Percentiles rank a stretch among this genome's conserved stretches.
phyloP scores from a whole-genome alignment of 139 green algal genomes.

The Tetradesmus obliquus region DNA sequence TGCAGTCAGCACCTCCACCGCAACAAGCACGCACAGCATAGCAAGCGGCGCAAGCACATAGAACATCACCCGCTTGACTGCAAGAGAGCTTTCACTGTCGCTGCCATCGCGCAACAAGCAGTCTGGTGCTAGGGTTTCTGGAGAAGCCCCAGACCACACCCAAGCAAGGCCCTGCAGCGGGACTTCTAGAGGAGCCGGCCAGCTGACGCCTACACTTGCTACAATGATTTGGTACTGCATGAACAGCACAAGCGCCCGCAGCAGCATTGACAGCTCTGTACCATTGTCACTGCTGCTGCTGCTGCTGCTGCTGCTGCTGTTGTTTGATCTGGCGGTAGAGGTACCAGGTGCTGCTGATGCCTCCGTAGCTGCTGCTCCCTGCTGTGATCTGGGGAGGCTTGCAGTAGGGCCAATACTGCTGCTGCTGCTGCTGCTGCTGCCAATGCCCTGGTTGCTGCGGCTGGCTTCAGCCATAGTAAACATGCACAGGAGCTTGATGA shows the following conservation, averaged over 20 bases:
- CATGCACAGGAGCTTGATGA: conserved; percentile 13
- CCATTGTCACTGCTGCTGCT: not conserved
- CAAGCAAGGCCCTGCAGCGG: not conserved
- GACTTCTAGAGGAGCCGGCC: not conserved
- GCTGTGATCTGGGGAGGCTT: not conserved
- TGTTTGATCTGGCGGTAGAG: not conserved
- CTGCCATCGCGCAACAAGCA: not conserved
- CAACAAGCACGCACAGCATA: not conserved
- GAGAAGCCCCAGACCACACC: not conserved
- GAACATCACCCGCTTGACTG: not conserved
- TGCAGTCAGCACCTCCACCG: not conserved
- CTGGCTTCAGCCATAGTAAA: not conserved
- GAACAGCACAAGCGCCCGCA: not conserved
- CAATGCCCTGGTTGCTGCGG: too few species aligned
- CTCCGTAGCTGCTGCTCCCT: not conserved
- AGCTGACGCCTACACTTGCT: not conserved
- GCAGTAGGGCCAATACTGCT: not conserved
- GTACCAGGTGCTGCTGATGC: not conserved
- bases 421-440: not conserved
- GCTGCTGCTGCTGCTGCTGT: not conserved
- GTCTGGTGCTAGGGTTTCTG: not conserved
- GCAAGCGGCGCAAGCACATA: not conserved
- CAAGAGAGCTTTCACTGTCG: not conserved
- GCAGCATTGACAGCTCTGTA: not conserved
- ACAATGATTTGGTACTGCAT: not conserved